These are phyloP conservation scores for Fonsecaea multimorphosa DNA, from an alignment of 2,329 filamentous ascomycete species.

Conservation along the genomic window DNA sequence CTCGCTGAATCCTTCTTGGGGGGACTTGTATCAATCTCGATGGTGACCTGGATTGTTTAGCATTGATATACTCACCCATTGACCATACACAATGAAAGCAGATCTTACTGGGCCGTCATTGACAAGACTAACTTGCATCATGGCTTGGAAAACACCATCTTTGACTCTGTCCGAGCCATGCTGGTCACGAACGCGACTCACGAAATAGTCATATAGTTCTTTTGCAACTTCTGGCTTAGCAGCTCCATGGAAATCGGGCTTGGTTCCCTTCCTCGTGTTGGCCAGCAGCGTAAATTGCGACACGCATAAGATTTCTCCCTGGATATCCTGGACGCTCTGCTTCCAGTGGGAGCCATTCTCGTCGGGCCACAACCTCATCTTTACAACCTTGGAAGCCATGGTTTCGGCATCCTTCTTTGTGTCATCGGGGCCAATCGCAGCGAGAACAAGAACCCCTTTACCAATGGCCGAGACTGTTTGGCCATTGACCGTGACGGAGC, in stretches of 20 bases:
- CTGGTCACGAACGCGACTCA: conserved; percentile 72
- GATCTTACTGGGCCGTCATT: conserved; percentile 75
- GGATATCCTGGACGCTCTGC: conserved; percentile 82
- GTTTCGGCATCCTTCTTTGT: conserved; percentile 85
- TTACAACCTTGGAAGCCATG: conserved; percentile 83
- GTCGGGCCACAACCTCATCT: conserved; percentile 90
- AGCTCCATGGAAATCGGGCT: conserved; percentile 92
- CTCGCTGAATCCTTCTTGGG: conserved; percentile 45
- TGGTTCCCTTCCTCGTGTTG: conserved; percentile 92
- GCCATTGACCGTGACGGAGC: conserved; percentile 92
- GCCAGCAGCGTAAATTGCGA: conserved; percentile 96
- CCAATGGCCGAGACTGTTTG: conserved; percentile 89
- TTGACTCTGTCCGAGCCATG: conserved; percentile 80
- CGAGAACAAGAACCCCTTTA: conserved; percentile 86
- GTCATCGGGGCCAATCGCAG: conserved; percentile 87
- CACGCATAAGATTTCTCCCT: conserved; percentile 92
- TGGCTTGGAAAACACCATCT: conserved; percentile 95
- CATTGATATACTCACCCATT: conserved; percentile 5
- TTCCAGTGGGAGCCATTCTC: conserved; percentile 84
- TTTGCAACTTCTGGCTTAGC: conserved; percentile 78
- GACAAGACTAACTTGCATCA: conserved; percentile 95
- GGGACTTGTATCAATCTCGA: conserved; percentile 55
- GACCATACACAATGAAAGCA: background rate
- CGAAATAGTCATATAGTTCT: conserved; percentile 82
- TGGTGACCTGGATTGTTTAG: conserved; percentile 21